phyloP scores from a whole-genome alignment of 768 basidiomycete genomes.

The Russula lepida region DNA sequence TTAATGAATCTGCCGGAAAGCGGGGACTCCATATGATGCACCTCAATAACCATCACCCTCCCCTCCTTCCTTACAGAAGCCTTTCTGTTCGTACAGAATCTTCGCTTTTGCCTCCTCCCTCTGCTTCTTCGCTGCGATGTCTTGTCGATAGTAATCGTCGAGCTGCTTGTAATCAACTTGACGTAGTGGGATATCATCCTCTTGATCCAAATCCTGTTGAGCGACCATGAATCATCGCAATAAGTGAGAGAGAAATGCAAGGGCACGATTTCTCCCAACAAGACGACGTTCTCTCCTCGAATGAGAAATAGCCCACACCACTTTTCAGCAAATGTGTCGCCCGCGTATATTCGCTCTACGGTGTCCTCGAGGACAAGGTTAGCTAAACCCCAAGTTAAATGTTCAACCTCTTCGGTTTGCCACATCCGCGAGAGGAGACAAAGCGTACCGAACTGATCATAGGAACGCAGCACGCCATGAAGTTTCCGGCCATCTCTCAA shows the following conservation, averaged over 20 bases:
- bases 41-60: slow-evolving; percentile 91
- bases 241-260: background rate
- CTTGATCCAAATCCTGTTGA: slow-evolving; percentile 78
- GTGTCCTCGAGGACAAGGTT: slow-evolving; percentile 97
- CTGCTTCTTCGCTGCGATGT: slow-evolving; percentile 64
- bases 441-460: slow-evolving; percentile 93
- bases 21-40: background rate
- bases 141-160: slow-evolving; percentile 62
- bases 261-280: slow-evolving; percentile 88
- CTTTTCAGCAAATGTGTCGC: slow-evolving; percentile 77
- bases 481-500: slow-evolving; percentile 94
- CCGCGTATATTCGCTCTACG: slow-evolving; percentile 90
- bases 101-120: slow-evolving; percentile 80
- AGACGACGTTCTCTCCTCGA: slow-evolving; percentile 95
- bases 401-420: background rate
- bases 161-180: slow-evolving; percentile 67
- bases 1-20: slow-evolving; percentile 34
- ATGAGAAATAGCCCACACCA: slow-evolving; percentile 89
- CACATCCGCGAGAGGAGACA: background rate
- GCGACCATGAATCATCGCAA: slow-evolving; percentile 2
- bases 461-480: slow-evolving; percentile 91
- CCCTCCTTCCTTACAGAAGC: slow-evolving; percentile 91
- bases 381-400: slow-evolving; percentile 40
- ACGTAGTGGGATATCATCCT: slow-evolving; percentile 77
- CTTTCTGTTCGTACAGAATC: slow-evolving; percentile 73